A percentile compares a stretch with the other conserved stretches of the same genome.
These are phyloP conservation scores for Penicillium coffeae DNA, from an alignment of 495 filamentous ascomycete species.

Conservation along the genomic window DNA sequence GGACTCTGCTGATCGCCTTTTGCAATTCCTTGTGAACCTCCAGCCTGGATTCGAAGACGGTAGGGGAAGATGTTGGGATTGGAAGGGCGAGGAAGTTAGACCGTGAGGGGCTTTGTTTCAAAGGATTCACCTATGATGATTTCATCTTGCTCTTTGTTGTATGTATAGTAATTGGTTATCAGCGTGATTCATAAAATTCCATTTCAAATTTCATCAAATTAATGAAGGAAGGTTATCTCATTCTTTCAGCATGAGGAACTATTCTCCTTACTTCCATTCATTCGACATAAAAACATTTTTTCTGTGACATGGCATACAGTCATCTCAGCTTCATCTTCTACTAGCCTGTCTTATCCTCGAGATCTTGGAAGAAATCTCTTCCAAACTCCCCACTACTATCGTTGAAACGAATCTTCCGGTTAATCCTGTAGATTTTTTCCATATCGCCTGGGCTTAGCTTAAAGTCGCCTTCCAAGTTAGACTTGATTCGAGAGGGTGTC, in stretches of 20 bases:
- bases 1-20: constrained; percentile 57
- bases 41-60: constrained; percentile 33
- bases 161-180: too few species aligned
- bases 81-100: constrained; percentile 64
- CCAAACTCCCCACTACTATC: constrained; percentile 54
- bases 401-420: constrained; percentile 60
- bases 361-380: constrained; percentile 54
- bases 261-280: too few species aligned
- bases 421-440: constrained; percentile 47
- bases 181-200: too few species aligned
- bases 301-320: too few species aligned
- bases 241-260: too few species aligned
- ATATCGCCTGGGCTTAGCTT: constrained; percentile 50
- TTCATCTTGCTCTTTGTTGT: too few species aligned
- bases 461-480: constrained; percentile 59
- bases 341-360: constrained; percentile 53
- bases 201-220: too few species aligned
- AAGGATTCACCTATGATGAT: neutral
- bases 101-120: constrained; percentile 41
- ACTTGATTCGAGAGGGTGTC: constrained; percentile 49
- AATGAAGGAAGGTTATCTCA: too few species aligned
- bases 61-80: constrained; percentile 73
- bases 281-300: too few species aligned
- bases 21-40: constrained; percentile 49
- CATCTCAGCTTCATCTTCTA: neutral